Percentiles rank a stretch among this genome's conserved stretches.
These are phyloP conservation scores for Rhizoclosmatium sp. DNA, from an alignment of 192 early-diverging fungal species.

Conservation along the genomic window DNA sequence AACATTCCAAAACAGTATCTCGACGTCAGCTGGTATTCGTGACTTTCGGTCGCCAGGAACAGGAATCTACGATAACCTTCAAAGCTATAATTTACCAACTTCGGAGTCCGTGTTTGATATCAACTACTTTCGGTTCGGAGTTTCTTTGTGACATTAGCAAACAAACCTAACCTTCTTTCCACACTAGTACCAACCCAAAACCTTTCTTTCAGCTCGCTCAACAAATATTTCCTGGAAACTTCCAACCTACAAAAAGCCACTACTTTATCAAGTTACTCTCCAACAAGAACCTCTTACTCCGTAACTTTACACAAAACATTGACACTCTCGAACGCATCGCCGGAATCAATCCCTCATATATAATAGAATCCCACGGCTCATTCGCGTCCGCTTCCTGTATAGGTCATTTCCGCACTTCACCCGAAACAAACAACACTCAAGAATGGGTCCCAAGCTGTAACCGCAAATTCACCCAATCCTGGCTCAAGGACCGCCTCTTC, in stretches of 20 bases:
- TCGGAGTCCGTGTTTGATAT: constrained; percentile 96
- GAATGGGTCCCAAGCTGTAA: constrained; percentile 24
- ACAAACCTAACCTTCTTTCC: background rate
- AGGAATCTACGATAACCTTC: constrained; percentile 83
- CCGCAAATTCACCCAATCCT: constrained; percentile 16
- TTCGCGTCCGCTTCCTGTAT: constrained; percentile 85
- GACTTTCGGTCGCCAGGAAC: constrained; percentile 93
- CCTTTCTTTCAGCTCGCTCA: constrained; percentile 91
- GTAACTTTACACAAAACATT: constrained; percentile 96
- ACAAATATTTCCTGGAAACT: constrained; percentile 83
- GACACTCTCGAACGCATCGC: constrained; percentile 90
- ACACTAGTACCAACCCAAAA: constrained; percentile 67
- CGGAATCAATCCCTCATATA: constrained; percentile 66
- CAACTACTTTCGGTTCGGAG: constrained; percentile 71
- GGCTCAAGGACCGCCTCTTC: constrained; percentile 26
- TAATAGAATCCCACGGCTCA: constrained; percentile 94
- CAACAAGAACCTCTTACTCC: constrained; percentile 73
- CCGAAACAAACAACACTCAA: background rate
- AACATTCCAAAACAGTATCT: constrained; percentile 30
- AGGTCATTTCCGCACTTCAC: constrained; percentile 42
- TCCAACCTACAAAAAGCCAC: constrained; percentile 83
- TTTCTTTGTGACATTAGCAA: background rate
- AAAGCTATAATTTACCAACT: constrained; percentile 86
- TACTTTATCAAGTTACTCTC: constrained; percentile 85
- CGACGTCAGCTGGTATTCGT: constrained; percentile 74